A percentile compares a stretch with the other conserved stretches of the same genome.
Conservation (phyloP, 2,329 filamentous ascomycete genomes). For the Ophiocordyceps camponoti-saundersi region DNA sequence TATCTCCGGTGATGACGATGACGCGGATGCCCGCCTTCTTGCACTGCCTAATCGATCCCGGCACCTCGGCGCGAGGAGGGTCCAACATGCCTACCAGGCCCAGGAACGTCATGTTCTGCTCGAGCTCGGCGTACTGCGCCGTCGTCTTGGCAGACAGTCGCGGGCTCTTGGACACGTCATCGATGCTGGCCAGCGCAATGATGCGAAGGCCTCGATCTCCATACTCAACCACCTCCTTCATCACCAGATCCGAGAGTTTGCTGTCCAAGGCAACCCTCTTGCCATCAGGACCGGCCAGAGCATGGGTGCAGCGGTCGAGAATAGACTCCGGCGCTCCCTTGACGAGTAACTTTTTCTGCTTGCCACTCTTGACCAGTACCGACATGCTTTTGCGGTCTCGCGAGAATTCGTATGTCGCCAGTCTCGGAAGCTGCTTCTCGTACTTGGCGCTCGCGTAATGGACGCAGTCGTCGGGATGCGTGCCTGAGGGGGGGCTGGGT, state of each 20-base stretch:
- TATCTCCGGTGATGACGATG: slow-evolving; percentile 96
- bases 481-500: slow-evolving; percentile 46
- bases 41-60: slow-evolving; percentile 72
- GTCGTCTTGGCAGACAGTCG: slow-evolving; percentile 68
- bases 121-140: slow-evolving; percentile 67
- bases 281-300: slow-evolving; percentile 61
- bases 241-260: slow-evolving; percentile 51
- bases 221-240: slow-evolving; percentile 72
- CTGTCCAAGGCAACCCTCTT: slow-evolving; percentile 57
- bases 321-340: slow-evolving; percentile 95
- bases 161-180: slow-evolving; percentile 54
- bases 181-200: slow-evolving; percentile 77
- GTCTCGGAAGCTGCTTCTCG: slow-evolving; percentile 54
- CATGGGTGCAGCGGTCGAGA: slow-evolving; percentile 77
- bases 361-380: slow-evolving; percentile 60
- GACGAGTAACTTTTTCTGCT: slow-evolving; percentile 67
- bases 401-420: slow-evolving; percentile 92
- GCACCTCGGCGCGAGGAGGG: slow-evolving; percentile 83
- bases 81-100: slow-evolving; percentile 94
- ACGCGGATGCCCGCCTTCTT: slow-evolving; percentile 88
- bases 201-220: slow-evolving; percentile 86
- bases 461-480: slow-evolving; percentile 43
- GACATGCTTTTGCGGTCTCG: slow-evolving; percentile 99
- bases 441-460: slow-evolving; percentile 77
- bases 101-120: slow-evolving; percentile 87